phyloP scores from a whole-genome alignment of 2,329 filamentous ascomycete species.

The Cladosporium oxysporum region DNA sequence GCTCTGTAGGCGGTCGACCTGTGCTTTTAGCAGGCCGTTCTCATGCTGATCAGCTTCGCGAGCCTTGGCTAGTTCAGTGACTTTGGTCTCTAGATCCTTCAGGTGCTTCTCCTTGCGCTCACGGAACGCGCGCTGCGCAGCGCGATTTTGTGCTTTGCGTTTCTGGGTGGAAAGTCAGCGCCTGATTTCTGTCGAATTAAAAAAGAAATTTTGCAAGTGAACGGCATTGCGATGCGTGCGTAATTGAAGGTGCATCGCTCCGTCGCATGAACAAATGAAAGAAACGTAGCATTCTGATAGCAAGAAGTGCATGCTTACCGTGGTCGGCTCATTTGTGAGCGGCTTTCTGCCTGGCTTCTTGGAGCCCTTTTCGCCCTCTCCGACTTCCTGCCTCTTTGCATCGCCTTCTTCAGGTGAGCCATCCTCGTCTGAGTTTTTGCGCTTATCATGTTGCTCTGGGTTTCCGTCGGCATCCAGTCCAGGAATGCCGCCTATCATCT shows the following conservation, averaged over 20 bases:
- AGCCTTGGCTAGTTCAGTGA: constrained; percentile 70
- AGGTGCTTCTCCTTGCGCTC: constrained; percentile 93
- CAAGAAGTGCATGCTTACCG: constrained; percentile 63
- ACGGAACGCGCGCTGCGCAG: constrained; percentile 88
- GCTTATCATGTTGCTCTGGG: constrained; percentile 59
- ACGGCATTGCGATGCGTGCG: not conserved
- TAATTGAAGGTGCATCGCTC: not conserved
- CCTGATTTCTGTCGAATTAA: not conserved
- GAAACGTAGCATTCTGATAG: not conserved
- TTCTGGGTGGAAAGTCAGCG: constrained; percentile 59
- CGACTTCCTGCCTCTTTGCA: constrained; percentile 77
- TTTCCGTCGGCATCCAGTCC: constrained; percentile 45
- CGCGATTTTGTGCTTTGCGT: constrained; percentile 92
- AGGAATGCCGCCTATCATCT: constrained; percentile 76
- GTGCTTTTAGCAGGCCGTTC: constrained; percentile 78
- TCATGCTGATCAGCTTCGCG: constrained; percentile 83
- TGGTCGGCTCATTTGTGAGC: constrained; percentile 90
- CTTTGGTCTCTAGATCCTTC: constrained; percentile 76
- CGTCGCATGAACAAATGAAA: not conserved
- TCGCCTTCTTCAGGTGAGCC: constrained; percentile 65
- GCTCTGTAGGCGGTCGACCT: constrained; percentile 81
- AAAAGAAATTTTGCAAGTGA: not conserved
- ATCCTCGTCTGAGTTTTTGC: constrained; percentile 67
- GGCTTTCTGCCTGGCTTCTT: constrained; percentile 98
- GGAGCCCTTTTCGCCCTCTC: constrained; percentile 78